phyloP scores from a whole-genome alignment of 2,329 filamentous ascomycete genomes.

The Phaeosphaeria sp. region DNA sequence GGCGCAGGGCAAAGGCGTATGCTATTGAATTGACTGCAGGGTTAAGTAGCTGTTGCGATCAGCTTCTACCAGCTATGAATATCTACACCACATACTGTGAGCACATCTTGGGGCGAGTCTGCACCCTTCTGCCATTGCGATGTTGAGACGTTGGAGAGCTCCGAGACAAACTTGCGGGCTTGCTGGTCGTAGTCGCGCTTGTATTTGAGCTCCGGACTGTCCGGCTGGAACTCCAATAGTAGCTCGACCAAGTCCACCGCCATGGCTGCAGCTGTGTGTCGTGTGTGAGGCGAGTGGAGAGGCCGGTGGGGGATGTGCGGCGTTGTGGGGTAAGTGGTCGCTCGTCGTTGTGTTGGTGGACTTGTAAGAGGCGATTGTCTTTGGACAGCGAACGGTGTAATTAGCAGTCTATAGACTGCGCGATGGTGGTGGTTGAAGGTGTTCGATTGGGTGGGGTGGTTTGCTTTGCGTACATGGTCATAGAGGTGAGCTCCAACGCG shows the following conservation, averaged over 20 bases:
- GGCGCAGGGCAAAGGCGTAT: conserved; percentile 63
- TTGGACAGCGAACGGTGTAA: not conserved
- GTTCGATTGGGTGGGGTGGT: not conserved
- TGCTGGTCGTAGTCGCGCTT: conserved; percentile 49
- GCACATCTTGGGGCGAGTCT: conserved; percentile 49
- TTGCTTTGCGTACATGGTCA: conserved; percentile 11
- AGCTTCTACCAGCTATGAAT: conserved; percentile 6
- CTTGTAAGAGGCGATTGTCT: not conserved
- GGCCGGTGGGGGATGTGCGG: conserved; percentile 15
- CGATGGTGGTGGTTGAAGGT: not conserved
- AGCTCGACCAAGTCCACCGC: conserved; percentile 35
- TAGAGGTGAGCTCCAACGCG: conserved; percentile 24
- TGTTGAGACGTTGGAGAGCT: conserved; percentile 41
- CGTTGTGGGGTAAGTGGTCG: conserved; percentile 24
- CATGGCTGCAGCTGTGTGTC: conserved; percentile 25
- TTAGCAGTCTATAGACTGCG: not conserved
- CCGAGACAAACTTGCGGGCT: conserved; percentile 42
- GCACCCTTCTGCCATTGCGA: conserved; percentile 43
- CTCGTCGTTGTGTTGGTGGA: not conserved
- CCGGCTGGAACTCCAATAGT: conserved; percentile 45
- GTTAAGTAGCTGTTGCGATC: conserved; percentile 53
- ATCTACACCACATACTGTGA: conserved; percentile 36
- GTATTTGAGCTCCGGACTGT: conserved; percentile 36
- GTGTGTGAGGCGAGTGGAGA: conserved; percentile 7
- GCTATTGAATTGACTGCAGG: conserved; percentile 65